phyloP scores from a whole-genome alignment of 495 filamentous ascomycete genomes.

The Annulohypoxylon moriforme region DNA sequence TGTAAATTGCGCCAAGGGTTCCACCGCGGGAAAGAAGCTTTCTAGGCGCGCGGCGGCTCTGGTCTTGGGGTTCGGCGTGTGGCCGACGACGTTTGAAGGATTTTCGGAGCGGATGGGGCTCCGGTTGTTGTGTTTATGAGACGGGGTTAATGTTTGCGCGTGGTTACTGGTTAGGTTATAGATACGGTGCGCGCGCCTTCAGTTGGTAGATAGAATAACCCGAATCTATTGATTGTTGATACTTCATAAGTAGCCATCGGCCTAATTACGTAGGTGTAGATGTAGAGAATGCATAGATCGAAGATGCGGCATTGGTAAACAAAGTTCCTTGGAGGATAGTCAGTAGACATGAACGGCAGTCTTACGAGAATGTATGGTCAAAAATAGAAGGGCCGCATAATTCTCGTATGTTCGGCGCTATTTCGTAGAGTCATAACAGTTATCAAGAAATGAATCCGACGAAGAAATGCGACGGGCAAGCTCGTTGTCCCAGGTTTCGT shows the following conservation, averaged over 20 bases:
- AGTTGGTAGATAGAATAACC: background rate
- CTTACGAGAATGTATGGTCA: background rate
- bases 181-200: too few relatives aligned
- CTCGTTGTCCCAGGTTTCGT: background rate
- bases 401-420: background rate
- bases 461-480: background rate
- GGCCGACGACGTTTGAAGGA: background rate
- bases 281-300: background rate
- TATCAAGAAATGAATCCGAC: background rate
- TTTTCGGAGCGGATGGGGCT: background rate
- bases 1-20: conserved; percentile 11
- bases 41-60: conserved; percentile 7
- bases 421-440: background rate
- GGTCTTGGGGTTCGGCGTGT: background rate
- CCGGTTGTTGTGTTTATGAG: background rate
- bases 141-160: background rate
- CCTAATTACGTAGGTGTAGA: background rate
- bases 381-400: background rate
- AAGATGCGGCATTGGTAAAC: background rate
- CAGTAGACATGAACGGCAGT: background rate
- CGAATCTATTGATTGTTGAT: background rate
- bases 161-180: background rate
- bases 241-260: background rate
- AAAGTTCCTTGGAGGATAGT: background rate
- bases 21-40: conserved; percentile 14